A percentile compares a stretch with the other conserved stretches of the same genome.
Conservation (phyloP, 1,284 basidiomycete genomes). For the Microbotryum saponariae region DNA sequence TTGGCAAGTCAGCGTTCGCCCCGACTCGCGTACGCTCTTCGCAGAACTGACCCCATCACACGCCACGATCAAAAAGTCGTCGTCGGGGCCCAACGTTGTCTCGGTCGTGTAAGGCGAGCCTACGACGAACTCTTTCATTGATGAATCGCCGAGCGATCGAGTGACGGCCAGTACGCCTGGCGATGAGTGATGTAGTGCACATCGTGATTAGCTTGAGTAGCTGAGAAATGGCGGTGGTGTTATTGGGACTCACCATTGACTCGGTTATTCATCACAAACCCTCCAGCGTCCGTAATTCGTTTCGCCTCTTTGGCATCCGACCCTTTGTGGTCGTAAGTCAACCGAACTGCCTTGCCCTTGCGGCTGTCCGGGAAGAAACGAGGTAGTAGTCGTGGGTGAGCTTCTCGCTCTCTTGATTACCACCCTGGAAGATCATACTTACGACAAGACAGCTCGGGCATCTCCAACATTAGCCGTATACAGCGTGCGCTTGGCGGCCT, state of each 20-base stretch:
- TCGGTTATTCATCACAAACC: conserved; percentile 96
- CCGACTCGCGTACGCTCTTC: no score
- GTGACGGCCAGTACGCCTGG: conserved; percentile 68
- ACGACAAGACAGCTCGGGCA: conserved; percentile 67
- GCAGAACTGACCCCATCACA: conserved; percentile 64
- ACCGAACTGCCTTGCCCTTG: conserved; percentile 75
- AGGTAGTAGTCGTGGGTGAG: background rate
- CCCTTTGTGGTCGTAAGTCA: conserved; percentile 99
- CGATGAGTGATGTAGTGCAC: no score
- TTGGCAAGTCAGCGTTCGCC: background rate
- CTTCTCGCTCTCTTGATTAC: background rate
- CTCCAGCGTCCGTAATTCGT: conserved; percentile 93
- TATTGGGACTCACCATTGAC: conserved; percentile 46
- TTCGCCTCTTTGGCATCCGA: conserved; percentile 95
- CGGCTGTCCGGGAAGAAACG: conserved; percentile 43
- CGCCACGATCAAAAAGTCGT: conserved; percentile 84
- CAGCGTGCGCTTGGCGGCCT: conserved; percentile 54
- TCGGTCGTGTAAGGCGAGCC: conserved; percentile 97
- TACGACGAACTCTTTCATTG: conserved; percentile 99
- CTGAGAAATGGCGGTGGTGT: no score
- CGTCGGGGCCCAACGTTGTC: conserved; percentile 70
- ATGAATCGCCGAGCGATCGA: conserved; percentile 87
- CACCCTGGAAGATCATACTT: background rate
- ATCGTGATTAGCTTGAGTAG: no score
- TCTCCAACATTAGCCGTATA: conserved; percentile 97